Evolutionary conservation across 2,329 filamentous ascomycete genomes (phyloP), one percentile per base, ranked within the genome.

Genomic region (Didymella arachidicola): DNA sequence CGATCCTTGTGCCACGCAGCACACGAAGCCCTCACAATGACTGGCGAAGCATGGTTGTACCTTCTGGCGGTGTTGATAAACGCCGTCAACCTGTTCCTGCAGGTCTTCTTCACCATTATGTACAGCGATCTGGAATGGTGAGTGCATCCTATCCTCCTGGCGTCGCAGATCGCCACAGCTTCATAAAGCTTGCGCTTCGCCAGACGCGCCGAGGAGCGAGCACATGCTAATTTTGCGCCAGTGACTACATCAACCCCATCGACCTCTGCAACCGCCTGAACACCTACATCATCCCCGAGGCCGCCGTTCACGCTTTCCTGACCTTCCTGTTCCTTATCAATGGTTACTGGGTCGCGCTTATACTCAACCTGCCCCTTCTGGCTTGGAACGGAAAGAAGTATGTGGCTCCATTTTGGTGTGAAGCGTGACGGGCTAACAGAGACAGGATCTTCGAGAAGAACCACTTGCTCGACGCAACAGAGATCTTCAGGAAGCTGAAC

Each of bases 101-200:
- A 99, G 84, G 95, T 99, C 73, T 99, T 99, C 87, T 99, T 99
- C 84, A 99, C 95, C 59, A 99, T 99, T 78, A 99, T 99, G 96
- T 99, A 98, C 83, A 97, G 92, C 81, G 95, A 99, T 86, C 82
- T 99, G 74, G 95, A 99, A 90, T 99, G 95, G 93, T 96, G 83
- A 75, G 91, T 84, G 34, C 34, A 19, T n/a, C n/a, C 48, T 42
- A 18, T 2, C 36, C 8, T 11, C 45, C 3, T n/a, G 8, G 7
- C 11, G 8, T 16, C 29, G 29, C 30, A 16, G 18, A 34, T 30
- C 18, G 11, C 19, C 34, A 34, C 39, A 25, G 22, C 39, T 26
- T n/a, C 7, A 27, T 25, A 26, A 41, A 41, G 56, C 39, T 38
- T 5, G 16, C 25, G 18, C 45, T 46, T n/a, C 26, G 34, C 46